phyloP scores from a whole-genome alignment of 768 basidiomycete genomes.

The Boletus rufocinnamomeus region DNA sequence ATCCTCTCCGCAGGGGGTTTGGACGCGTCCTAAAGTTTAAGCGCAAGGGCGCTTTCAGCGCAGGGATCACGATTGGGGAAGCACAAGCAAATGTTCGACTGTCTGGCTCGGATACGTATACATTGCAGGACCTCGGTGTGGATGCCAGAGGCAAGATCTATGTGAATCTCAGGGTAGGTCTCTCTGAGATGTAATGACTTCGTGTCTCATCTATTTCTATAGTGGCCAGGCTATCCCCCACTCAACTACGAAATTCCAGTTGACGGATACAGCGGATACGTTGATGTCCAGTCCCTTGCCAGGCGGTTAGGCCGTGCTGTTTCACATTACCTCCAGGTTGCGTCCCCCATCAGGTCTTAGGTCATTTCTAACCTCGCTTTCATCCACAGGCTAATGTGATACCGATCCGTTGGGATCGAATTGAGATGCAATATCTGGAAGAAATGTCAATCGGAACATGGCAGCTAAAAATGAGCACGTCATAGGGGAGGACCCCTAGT shows the following conservation, averaged over 20 bases:
- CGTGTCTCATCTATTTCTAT: slow-evolving; percentile 1
- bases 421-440: slow-evolving; percentile 71
- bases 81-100: slow-evolving; percentile 65
- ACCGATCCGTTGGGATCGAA: slow-evolving; percentile 67
- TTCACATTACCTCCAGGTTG: slow-evolving; percentile 73
- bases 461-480: slow-evolving; percentile 59
- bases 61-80: slow-evolving; percentile 67
- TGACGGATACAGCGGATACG: slow-evolving; percentile 63
- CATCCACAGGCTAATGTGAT: slow-evolving; percentile 61
- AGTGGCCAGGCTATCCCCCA: slow-evolving; percentile 74
- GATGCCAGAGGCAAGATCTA: slow-evolving; percentile 59
- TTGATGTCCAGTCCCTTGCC: slow-evolving; percentile 66
- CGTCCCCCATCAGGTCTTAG: slow-evolving; percentile 11
- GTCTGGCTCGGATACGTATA: slow-evolving; percentile 63
- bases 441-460: slow-evolving; percentile 68
- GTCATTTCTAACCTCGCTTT: slow-evolving; percentile 11
- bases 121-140: slow-evolving; percentile 64
- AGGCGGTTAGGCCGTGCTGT: slow-evolving; percentile 70
- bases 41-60: slow-evolving; percentile 64
- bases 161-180: slow-evolving; percentile 60
- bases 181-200: neutral
- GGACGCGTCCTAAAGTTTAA: slow-evolving; percentile 68
- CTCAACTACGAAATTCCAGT: slow-evolving; percentile 76
- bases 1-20: slow-evolving; percentile 51
- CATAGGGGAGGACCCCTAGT: slow-evolving; percentile 19